Evolutionary conservation across 2,329 filamentous ascomycete species (phyloP), one percentile per base, ranked within the genome.

Genomic region (Arthroderma sp.): DNA sequence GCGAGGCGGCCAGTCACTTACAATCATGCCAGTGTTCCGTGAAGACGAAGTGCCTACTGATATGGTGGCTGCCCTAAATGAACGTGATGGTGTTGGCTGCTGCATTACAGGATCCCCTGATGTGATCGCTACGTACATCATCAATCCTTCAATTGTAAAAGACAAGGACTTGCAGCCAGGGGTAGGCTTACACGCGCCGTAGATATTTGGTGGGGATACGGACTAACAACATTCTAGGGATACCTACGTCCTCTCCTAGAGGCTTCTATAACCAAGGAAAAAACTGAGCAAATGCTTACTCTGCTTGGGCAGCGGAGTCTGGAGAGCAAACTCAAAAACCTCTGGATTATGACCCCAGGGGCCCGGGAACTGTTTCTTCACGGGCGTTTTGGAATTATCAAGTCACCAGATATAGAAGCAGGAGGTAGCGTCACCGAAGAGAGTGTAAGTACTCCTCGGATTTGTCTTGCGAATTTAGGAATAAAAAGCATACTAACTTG

Each of bases 41-140:
- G 38, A 44, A 6, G 28, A 44, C 6, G 28, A 38, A 28, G 30
- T 47, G 6, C 33, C 40, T 10, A 38, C 44, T 22, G 39, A 47
- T 4, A 40, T 41, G 27, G 49, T 47, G 29, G 42, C 49, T 42
- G 47, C 41, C 36, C 15, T 50, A 27, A 32, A 38, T 11, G 38
- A 47, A 29, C 44, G 49, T 6, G 49, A 50, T 27, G 27, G 30
- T 10, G 3, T 43, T 33, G 32, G 44, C 22, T 50, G 49, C 40
- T 47, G 42, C 29, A 38, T 49, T 28, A 50, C 44, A 1, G 46
- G 49, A 4, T n/a, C 27, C 1, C 11, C 15, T n/a, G 38, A 44
- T 15, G 29, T 36, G 4, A 42, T 45, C 28, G 36, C 44, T 27
- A 49, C 41, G 11, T 45, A 49, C 15, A 49, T 50, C 22, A 36